These are phyloP conservation scores for Kuraishia ogatae DNA, from an alignment of 805 yeast species.

Conservation along the genomic window DNA sequence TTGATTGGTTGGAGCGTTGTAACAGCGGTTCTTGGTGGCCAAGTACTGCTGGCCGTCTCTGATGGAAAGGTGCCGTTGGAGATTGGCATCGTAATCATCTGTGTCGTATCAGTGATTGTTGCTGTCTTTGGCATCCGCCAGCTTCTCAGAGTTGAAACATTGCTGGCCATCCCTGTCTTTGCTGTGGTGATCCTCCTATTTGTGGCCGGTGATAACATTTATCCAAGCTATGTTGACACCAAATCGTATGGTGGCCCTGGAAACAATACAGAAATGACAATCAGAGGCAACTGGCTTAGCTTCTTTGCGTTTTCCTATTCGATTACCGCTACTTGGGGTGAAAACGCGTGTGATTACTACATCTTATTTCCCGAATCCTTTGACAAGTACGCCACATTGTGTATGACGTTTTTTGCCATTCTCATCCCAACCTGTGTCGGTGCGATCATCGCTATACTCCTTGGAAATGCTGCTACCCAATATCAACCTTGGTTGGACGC, in stretches of 20 bases:
- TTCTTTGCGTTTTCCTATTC: constrained; percentile 70
- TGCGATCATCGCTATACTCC: constrained; percentile 62
- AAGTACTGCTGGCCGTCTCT: constrained; percentile 60
- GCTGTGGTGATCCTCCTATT: constrained; percentile 62
- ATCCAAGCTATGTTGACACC: constrained; percentile 27
- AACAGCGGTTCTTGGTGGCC: constrained; percentile 85
- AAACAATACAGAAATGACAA: constrained; percentile 18
- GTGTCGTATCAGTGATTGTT: constrained; percentile 52
- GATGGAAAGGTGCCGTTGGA: constrained; percentile 58
- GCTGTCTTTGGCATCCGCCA: constrained; percentile 75
- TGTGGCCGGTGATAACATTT: constrained; percentile 40
- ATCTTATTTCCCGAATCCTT: constrained; percentile 71
- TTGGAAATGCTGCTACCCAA: constrained; percentile 57
- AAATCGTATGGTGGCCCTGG: constrained; percentile 26
- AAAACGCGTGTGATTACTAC: constrained; percentile 79
- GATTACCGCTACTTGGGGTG: constrained; percentile 84
- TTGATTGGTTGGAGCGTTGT: constrained; percentile 92
- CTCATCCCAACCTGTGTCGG: constrained; percentile 69
- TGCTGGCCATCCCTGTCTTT: constrained; percentile 60
- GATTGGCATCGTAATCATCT: constrained; percentile 68
- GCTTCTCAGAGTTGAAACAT: constrained; percentile 58
- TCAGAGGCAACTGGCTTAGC: constrained; percentile 61
- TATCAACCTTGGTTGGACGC: constrained; percentile 49
- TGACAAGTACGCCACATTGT: constrained; percentile 43
- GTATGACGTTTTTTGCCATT: constrained; percentile 58